Conservation (phyloP, 2,329 filamentous ascomycete genomes). For the Huntiella moniliformis region DNA sequence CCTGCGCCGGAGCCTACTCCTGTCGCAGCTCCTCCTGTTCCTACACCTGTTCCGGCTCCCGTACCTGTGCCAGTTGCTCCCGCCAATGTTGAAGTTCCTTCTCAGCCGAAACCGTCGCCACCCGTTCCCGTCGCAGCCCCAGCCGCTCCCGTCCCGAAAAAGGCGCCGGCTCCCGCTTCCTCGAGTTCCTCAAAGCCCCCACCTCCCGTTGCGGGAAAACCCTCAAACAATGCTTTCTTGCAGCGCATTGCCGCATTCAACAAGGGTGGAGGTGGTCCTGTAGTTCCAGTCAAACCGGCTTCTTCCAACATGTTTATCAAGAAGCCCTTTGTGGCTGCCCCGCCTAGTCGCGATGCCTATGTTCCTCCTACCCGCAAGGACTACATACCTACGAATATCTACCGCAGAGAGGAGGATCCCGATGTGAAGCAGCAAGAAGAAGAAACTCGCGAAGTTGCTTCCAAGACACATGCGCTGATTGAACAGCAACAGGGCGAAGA, state of each 20-base stretch:
- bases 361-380: slow-evolving; percentile 54
- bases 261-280: slow-evolving; percentile 63
- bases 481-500: slow-evolving; percentile 31
- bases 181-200: slow-evolving; percentile 17
- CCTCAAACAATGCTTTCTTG: slow-evolving; percentile 59
- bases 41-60: slow-evolving; percentile 21
- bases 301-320: slow-evolving; percentile 62
- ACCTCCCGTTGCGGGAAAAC: slow-evolving; percentile 57
- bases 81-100: slow-evolving; percentile 12
- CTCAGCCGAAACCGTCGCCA: slow-evolving; percentile 16
- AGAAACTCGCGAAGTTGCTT: slow-evolving; percentile 46
- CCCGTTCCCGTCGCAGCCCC: slow-evolving; percentile 19
- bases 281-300: slow-evolving; percentile 78
- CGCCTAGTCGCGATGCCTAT: slow-evolving; percentile 81
- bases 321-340: slow-evolving; percentile 91
- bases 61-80: slow-evolving; percentile 16
- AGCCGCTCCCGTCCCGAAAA: slow-evolving; percentile 20
- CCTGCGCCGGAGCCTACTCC: slow-evolving; percentile 4
- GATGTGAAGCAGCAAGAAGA: slow-evolving; percentile 46
- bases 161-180: slow-evolving; percentile 27
- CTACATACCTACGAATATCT: slow-evolving; percentile 52
- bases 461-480: slow-evolving; percentile 43
- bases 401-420: slow-evolving; percentile 75
- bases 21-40: slow-evolving; percentile 15
- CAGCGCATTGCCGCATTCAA: slow-evolving; percentile 97